phyloP scores from a whole-genome alignment of 2,329 filamentous ascomycete genomes.

The Pyricularia sp. region DNA sequence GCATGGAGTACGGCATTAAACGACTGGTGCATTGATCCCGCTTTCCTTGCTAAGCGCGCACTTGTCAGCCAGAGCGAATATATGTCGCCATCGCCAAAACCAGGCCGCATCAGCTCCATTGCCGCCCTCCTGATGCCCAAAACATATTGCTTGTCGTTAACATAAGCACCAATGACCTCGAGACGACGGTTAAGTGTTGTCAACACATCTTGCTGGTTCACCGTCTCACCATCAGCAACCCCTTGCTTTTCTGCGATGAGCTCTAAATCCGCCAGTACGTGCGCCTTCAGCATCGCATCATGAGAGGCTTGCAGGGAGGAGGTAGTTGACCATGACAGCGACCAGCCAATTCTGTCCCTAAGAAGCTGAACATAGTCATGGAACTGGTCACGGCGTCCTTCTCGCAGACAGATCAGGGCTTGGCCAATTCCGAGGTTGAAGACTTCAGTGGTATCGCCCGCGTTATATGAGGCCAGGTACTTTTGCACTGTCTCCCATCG shows the following conservation, averaged over 20 bases:
- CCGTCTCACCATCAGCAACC: constrained; percentile 16
- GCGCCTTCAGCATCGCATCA: constrained; percentile 74
- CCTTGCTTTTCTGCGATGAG: constrained; percentile 50
- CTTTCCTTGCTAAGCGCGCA: constrained; percentile 77
- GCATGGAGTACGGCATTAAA: constrained; percentile 93
- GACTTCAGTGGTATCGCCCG: constrained; percentile 44
- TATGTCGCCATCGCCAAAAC: constrained; percentile 63
- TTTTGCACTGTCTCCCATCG: constrained; percentile 69
- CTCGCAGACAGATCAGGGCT: constrained; percentile 51
- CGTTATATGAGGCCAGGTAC: constrained; percentile 48
- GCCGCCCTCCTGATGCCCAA: constrained; percentile 76
- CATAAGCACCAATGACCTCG: constrained; percentile 81
- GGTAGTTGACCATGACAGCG: constrained; percentile 68
- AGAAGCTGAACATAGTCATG: constrained; percentile 50
- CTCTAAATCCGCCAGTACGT: constrained; percentile 82
- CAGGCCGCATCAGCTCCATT: constrained; percentile 66
- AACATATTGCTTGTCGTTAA: constrained; percentile 88
- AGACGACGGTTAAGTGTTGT: constrained; percentile 63
- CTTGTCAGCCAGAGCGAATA: constrained; percentile 80
- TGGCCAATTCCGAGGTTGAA: constrained; percentile 78
- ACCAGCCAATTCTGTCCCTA: constrained; percentile 60
- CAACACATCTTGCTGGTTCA: constrained; percentile 29
- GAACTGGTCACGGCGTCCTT: constrained; percentile 42
- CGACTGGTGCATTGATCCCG: constrained; percentile 73
- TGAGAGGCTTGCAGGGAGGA: constrained; percentile 77